Conservation (phyloP, 2,329 filamentous ascomycete genomes). For the Sclerotinia borealis region DNA sequence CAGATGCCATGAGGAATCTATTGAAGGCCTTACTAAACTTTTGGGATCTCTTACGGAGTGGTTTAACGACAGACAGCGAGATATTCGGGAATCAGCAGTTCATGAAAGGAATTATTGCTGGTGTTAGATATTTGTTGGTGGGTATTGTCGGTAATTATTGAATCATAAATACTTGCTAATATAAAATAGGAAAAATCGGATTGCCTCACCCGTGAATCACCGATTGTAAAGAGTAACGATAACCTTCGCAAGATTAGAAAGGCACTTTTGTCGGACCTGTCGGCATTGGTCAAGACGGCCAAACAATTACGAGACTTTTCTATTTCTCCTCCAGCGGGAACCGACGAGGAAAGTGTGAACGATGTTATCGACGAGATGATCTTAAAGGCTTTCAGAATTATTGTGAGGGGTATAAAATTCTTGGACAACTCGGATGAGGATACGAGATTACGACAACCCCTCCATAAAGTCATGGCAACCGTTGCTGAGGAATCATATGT, state of each 20-base stretch:
- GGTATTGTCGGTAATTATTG: conserved; percentile 35
- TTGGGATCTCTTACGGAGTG: conserved; percentile 82
- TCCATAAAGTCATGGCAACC: conserved; percentile 55
- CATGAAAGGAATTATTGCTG: conserved; percentile 88
- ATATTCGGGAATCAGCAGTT: conserved; percentile 90
- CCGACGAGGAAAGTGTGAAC: conserved; percentile 54
- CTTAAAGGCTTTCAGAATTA: conserved; percentile 85
- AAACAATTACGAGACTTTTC: conserved; percentile 75
- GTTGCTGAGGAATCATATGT: conserved; percentile 52
- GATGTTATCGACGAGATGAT: conserved; percentile 89
- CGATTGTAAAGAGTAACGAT: conserved; percentile 68
- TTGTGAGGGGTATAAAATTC: conserved; percentile 85
- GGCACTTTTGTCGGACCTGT: conserved; percentile 81
- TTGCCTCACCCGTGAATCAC: conserved; percentile 77
- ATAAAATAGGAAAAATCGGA: conserved; percentile 71
- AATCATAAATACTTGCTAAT: conserved; percentile 10
- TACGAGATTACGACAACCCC: conserved; percentile 41
- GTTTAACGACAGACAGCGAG: conserved; percentile 65
- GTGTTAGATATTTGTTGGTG: conserved; percentile 84
- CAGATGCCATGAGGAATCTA: conserved; percentile 76
- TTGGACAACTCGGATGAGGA: conserved; percentile 76
- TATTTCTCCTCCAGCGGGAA: conserved; percentile 34
- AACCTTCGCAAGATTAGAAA: conserved; percentile 76
- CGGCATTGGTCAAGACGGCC: conserved; percentile 79
- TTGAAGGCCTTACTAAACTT: conserved; percentile 84